Evolutionary conservation across 1,284 basidiomycete genomes (phyloP).

Genomic region (Tremellales sp.): DNA sequence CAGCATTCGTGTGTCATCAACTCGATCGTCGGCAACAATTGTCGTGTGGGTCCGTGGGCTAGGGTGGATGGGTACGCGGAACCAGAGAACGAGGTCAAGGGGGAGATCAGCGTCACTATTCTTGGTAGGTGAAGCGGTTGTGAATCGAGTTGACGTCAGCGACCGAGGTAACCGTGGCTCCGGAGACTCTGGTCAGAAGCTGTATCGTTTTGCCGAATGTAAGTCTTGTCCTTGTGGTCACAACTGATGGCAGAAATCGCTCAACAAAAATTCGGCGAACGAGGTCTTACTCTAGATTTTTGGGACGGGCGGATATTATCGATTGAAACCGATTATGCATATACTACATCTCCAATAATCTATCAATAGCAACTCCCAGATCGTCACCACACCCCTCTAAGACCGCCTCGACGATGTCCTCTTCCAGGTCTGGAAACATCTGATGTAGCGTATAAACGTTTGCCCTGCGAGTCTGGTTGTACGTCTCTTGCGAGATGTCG

Average conservation of each 20-base stretch:
- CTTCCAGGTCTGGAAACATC: conserved; percentile 78
- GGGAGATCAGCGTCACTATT: conserved; percentile 51
- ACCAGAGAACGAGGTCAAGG: conserved; percentile 43
- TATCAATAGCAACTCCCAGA: conserved; percentile 80
- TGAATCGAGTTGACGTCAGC: conserved; percentile 24
- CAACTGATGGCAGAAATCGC: conserved; percentile 43
- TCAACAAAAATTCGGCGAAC: conserved; percentile 48
- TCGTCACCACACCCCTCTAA: conserved; percentile 83
- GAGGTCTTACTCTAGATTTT: conserved; percentile 50
- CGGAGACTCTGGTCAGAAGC: conserved; percentile 46
- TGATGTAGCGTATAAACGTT: conserved; percentile 66
- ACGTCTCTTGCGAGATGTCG: conserved; percentile 34
- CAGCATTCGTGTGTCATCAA: conserved; percentile 51
- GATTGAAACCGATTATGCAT: neutral
- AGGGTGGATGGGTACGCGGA: conserved; percentile 52
- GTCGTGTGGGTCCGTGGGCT: conserved; percentile 51
- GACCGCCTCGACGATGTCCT: conserved; percentile 78
- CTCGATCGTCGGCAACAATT: conserved; percentile 49
- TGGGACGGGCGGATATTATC: neutral
- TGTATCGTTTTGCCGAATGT: conserved; percentile 54
- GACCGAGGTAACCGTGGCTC: conserved; percentile 49
- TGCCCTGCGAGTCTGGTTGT: conserved; percentile 29
- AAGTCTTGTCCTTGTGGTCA: conserved; percentile 12
- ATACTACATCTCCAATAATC: conserved; percentile 30
- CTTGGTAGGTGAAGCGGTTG: conserved; percentile 38